A percentile compares a stretch with the other conserved stretches of the same genome.
phyloP scores from a whole-genome alignment of 345 rosid species.

The Microcos paniculata region DNA sequence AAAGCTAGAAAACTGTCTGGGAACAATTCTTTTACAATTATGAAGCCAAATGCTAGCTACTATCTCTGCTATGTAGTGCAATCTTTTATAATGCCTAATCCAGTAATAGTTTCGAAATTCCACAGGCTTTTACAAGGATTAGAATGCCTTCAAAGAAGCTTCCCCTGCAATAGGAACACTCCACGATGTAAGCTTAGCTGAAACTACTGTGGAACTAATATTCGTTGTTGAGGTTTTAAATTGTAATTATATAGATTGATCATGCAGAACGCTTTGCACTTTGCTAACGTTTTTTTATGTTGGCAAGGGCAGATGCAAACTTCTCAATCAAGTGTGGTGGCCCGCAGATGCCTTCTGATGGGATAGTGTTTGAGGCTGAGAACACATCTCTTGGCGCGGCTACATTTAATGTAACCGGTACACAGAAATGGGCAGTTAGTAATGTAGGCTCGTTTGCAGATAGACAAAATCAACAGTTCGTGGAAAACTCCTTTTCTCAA shows the following conservation, averaged over 20 bases:
- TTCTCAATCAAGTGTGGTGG: conserved; percentile 34
- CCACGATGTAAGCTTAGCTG: neutral
- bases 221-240: neutral
- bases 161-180: neutral
- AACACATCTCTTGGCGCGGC: conserved; percentile 19
- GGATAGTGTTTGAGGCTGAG: conserved; percentile 46
- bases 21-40: too few relatives aligned
- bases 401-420: conserved; percentile 24
- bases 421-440: conserved; percentile 55
- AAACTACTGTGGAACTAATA: neutral
- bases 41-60: too few relatives aligned
- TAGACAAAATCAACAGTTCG: conserved; percentile 29
- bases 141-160: too few relatives aligned
- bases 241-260: neutral
- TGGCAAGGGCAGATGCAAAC: neutral
- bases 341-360: conserved; percentile 14
- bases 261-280: neutral
- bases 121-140: too few relatives aligned
- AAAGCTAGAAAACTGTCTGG: too few relatives aligned
- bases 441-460: conserved; percentile 46
- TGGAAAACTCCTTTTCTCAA: conserved; percentile 15
- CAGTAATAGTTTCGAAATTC: too few relatives aligned
- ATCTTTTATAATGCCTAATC: too few relatives aligned
- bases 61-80: too few relatives aligned
- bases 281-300: neutral